Percentiles rank a stretch among this genome's conserved stretches.
phyloP scores from a whole-genome alignment of 192 early-diverging fungal genomes.

The Linnemannia hyalina region DNA sequence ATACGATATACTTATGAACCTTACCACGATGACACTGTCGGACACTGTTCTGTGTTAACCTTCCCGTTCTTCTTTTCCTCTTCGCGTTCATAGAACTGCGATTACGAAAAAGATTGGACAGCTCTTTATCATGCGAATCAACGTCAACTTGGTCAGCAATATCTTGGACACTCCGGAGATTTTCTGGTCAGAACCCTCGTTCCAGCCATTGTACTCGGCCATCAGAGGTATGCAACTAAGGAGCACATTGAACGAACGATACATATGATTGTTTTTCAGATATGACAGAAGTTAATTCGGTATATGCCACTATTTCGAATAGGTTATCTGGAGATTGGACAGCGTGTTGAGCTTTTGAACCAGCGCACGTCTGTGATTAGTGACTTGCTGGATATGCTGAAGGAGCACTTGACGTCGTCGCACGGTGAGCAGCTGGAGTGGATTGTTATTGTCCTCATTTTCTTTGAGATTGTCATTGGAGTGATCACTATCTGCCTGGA shows the following conservation, averaged over 20 bases:
- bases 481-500: constrained; percentile 82
- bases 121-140: constrained; percentile 91
- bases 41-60: neutral
- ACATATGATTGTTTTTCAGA: neutral
- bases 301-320: neutral
- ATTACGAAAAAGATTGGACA: constrained; percentile 97
- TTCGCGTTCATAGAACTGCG: constrained; percentile 74
- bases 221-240: constrained; percentile 66
- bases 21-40: constrained; percentile 1
- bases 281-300: neutral
- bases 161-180: constrained; percentile 95
- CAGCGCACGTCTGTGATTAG: constrained; percentile 93
- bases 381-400: constrained; percentile 95
- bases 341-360: constrained; percentile 92
- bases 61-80: neutral
- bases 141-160: constrained; percentile 90
- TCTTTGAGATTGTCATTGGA: constrained; percentile 82
- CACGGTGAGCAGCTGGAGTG: constrained; percentile 94
- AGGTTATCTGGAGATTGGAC: constrained; percentile 86
- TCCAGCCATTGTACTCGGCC: constrained; percentile 84
- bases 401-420: constrained; percentile 91
- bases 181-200: constrained; percentile 89
- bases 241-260: neutral
- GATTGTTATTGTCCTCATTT: constrained; percentile 96
- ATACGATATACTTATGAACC: neutral